These are phyloP conservation scores for Penicilliopsis zonata DNA, from an alignment of 495 filamentous ascomycete genomes.

Conservation along the genomic window DNA sequence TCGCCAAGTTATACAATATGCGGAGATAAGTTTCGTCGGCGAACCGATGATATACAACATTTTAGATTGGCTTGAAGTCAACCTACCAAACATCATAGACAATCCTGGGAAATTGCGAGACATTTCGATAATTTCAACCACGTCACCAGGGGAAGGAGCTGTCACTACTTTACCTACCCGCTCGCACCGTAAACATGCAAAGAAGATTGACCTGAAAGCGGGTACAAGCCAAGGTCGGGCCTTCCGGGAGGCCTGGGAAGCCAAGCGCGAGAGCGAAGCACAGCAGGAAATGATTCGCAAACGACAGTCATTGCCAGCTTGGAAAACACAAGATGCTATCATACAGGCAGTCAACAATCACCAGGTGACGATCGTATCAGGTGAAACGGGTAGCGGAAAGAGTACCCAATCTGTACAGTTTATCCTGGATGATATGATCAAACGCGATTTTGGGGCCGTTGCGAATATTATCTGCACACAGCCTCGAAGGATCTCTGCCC, in stretches of 20 bases:
- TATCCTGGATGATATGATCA: constrained; percentile 82
- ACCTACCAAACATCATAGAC: constrained; percentile 64
- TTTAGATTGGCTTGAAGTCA: constrained; percentile 77
- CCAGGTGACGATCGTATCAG: constrained; percentile 91
- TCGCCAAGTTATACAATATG: constrained; percentile 59
- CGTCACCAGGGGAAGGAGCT: constrained; percentile 10
- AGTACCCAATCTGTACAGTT: constrained; percentile 97
- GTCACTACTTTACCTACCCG: constrained; percentile 31
- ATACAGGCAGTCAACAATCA: constrained; percentile 56
- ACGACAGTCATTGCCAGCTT: constrained; percentile 71
- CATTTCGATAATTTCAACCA: constrained; percentile 51
- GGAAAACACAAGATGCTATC: constrained; percentile 68
- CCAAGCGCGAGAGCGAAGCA: constrained; percentile 39
- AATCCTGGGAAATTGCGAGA: constrained; percentile 73
- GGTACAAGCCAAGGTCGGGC: constrained; percentile 25
- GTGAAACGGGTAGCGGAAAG: constrained; percentile 94
- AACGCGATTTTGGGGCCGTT: constrained; percentile 53
- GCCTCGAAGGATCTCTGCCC: constrained; percentile 84
- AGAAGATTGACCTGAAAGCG: constrained; percentile 25
- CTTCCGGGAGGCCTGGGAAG: constrained; percentile 39
- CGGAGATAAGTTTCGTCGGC: constrained; percentile 54
- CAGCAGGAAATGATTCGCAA: constrained; percentile 59
- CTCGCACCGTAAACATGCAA: constrained; percentile 33
- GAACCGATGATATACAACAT: constrained; percentile 84
- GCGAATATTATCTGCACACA: constrained; percentile 97